Conservation (phyloP, 495 filamentous ascomycete species). For the Extremus antarcticus region DNA sequence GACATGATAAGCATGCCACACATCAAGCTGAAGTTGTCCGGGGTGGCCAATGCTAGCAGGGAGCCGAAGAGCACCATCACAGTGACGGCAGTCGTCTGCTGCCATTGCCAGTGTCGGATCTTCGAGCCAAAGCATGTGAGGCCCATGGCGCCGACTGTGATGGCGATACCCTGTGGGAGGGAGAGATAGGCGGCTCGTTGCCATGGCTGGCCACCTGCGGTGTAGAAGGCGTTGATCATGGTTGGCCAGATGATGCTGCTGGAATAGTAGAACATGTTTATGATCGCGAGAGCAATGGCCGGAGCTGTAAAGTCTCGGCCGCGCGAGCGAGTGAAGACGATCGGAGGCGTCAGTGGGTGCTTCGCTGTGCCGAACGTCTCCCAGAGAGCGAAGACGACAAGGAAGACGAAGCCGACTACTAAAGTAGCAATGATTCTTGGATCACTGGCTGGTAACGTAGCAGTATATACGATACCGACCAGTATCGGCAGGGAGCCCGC, state of each 20-base stretch:
- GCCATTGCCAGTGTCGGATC: slow-evolving; percentile 27
- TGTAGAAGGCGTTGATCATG: slow-evolving; percentile 18
- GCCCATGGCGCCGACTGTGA: slow-evolving; percentile 22
- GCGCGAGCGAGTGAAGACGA: slow-evolving; percentile 12
- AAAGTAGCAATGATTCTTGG: slow-evolving; percentile 2
- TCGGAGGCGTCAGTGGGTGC: slow-evolving; percentile 19
- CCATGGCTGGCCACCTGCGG: slow-evolving; percentile 13
- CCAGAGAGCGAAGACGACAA: slow-evolving; percentile 18
- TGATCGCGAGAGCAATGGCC: slow-evolving; percentile 9
- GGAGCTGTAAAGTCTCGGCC: slow-evolving; percentile 20
- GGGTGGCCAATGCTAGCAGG: slow-evolving; percentile 23
- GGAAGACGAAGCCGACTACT: slow-evolving; percentile 2
- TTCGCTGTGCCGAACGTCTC: slow-evolving; percentile 15
- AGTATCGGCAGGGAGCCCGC: background rate
- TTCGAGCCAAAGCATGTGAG: slow-evolving; percentile 22
- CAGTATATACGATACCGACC: slow-evolving; percentile 6
- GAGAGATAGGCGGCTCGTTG: slow-evolving; percentile 19
- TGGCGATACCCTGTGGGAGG: slow-evolving; percentile 20
- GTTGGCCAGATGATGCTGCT: slow-evolving; percentile 22
- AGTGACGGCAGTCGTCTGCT: slow-evolving; percentile 20
- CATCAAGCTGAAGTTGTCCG: slow-evolving; percentile 23
- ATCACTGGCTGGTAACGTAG: slow-evolving; percentile 1
- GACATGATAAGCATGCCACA: slow-evolving; percentile 3
- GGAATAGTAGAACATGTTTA: slow-evolving; percentile 23
- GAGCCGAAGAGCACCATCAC: slow-evolving; percentile 27